Evolutionary conservation across 805 yeast genomes (phyloP).

Genomic region (Barnettozyma sp.): DNA sequence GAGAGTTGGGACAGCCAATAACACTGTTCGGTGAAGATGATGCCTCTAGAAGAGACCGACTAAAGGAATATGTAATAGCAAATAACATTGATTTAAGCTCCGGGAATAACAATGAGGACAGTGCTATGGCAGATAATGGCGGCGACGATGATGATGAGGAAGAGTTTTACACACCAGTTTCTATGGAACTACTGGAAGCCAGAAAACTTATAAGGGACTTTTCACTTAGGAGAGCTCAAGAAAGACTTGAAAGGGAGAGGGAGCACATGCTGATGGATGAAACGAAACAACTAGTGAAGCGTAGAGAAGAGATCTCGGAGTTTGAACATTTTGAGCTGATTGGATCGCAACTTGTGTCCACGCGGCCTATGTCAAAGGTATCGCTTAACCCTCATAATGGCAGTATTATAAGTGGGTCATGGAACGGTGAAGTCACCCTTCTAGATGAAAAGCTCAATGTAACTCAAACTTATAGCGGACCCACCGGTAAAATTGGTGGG

Average conservation of each 20-base stretch:
- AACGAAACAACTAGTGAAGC: slow-evolving; percentile 35
- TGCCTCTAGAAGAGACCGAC: slow-evolving; percentile 53
- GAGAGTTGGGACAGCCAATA: slow-evolving; percentile 49
- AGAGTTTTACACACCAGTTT: slow-evolving; percentile 82
- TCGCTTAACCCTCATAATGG: slow-evolving; percentile 34
- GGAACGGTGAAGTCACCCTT: slow-evolving; percentile 70
- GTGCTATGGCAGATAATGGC: slow-evolving; percentile 17
- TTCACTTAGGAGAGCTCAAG: slow-evolving; percentile 42
- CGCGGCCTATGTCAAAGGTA: slow-evolving; percentile 61
- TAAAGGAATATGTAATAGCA: slow-evolving; percentile 39
- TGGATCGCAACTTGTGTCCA: slow-evolving; percentile 68
- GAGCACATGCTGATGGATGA: slow-evolving; percentile 30
- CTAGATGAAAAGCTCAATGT: slow-evolving; percentile 36
- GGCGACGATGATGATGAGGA: slow-evolving; percentile 55
- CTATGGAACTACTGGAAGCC: slow-evolving; percentile 41
- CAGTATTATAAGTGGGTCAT: slow-evolving; percentile 61
- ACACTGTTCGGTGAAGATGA: slow-evolving; percentile 52
- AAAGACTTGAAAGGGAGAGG: slow-evolving; percentile 34
- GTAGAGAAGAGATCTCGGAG: slow-evolving; percentile 36
- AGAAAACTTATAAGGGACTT: slow-evolving; percentile 45
- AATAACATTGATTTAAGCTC: slow-evolving; percentile 23
- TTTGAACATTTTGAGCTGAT: slow-evolving; percentile 35
- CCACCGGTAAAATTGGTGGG: slow-evolving; percentile 63
- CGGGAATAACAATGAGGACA: slow-evolving; percentile 19
- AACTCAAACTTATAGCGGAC: slow-evolving; percentile 15